These are phyloP conservation scores for Atkinsonella texensis DNA, from an alignment of 2,329 filamentous ascomycete species.

Conservation along the genomic window DNA sequence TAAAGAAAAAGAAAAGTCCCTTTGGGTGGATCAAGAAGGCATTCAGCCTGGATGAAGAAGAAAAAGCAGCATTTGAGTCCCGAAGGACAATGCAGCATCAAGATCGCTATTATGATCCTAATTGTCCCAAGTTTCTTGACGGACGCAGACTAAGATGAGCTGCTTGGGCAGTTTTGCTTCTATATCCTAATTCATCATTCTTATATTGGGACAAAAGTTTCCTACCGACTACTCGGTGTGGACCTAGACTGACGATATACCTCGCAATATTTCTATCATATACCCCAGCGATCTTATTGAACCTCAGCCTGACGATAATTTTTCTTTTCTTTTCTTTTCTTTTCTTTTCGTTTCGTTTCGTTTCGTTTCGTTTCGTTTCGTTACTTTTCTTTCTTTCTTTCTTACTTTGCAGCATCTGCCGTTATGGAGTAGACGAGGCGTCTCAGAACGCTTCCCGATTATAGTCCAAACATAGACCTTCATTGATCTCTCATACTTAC, in stretches of 20 bases:
- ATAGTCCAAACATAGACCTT: too few species aligned
- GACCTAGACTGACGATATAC: neutral
- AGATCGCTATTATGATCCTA: conserved; percentile 37
- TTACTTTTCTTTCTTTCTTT: too few species aligned
- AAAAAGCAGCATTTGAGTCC: conserved; percentile 46
- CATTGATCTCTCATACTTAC: too few species aligned
- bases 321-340: too few species aligned
- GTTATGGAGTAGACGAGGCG: too few species aligned
- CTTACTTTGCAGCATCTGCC: too few species aligned
- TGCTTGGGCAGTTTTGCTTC: neutral
- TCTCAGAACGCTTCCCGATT: too few species aligned
- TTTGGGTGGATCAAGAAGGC: conserved; percentile 60
- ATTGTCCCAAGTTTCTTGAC: conserved; percentile 43
- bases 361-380: too few species aligned
- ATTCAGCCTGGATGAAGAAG: conserved; percentile 52
- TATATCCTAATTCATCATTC: neutral
- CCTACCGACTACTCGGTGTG: neutral
- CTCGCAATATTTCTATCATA: neutral
- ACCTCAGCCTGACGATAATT: neutral
- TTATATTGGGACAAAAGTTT: neutral
- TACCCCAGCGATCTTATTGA: neutral
- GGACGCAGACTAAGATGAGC: conserved; percentile 33
- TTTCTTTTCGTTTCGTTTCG: too few species aligned
- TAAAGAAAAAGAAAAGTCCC: conserved; percentile 56
- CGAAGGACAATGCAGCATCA: conserved; percentile 33